Conservation (phyloP, 495 filamentous ascomycete species). For the Lepidopterella palustris region DNA sequence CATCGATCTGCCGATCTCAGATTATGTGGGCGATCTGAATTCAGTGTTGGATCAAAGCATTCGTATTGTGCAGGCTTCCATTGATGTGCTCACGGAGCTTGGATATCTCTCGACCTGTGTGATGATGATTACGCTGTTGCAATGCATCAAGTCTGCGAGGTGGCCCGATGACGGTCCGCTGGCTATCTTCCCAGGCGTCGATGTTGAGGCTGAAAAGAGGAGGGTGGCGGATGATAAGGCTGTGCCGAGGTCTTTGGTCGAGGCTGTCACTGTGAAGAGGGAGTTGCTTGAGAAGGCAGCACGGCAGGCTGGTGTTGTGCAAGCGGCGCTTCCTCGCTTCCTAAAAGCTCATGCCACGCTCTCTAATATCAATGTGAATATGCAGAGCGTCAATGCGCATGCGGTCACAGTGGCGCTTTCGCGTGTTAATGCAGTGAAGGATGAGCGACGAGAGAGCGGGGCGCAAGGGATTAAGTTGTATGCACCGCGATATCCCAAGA, state of each 20-base stretch:
- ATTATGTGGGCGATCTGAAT: constrained; percentile 93
- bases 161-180: constrained; percentile 82
- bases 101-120: constrained; percentile 66
- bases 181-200: constrained; percentile 75
- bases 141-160: constrained; percentile 83
- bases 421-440: constrained; percentile 51
- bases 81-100: constrained; percentile 90
- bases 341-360: constrained; percentile 53
- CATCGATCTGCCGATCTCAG: constrained; percentile 85
- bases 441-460: background rate
- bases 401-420: constrained; percentile 57
- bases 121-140: constrained; percentile 77
- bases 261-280: constrained; percentile 42
- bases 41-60: constrained; percentile 83
- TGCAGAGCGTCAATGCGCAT: constrained; percentile 53
- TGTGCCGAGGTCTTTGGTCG: constrained; percentile 33
- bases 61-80: constrained; percentile 85
- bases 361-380: constrained; percentile 60
- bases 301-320: constrained; percentile 28
- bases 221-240: constrained; percentile 35
- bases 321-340: constrained; percentile 38
- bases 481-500: constrained; percentile 85
- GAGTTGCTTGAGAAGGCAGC: constrained; percentile 26
- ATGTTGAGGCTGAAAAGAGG: constrained; percentile 39
- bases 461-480: constrained; percentile 60